Evolutionary conservation across 306 rosid species (phyloP).

Genomic region (Adenanthera pavonina): DNA sequence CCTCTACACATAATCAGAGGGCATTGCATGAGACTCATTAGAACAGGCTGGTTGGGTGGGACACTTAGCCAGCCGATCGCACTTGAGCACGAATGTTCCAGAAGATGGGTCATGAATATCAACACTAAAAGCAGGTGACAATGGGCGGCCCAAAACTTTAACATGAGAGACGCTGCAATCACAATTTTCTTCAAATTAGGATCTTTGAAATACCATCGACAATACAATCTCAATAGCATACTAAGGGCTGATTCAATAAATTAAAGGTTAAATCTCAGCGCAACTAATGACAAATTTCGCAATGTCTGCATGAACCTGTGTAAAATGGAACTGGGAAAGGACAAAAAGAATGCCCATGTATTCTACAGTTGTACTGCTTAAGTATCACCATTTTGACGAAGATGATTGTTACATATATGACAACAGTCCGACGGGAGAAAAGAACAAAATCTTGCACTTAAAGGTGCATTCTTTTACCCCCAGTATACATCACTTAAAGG

Average conservation of each 20-base stretch:
- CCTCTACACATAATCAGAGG: conserved; percentile 21
- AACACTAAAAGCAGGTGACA: conserved; percentile 68
- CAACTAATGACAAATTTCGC: background rate
- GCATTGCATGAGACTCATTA: conserved; percentile 28
- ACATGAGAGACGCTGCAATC: conserved; percentile 76
- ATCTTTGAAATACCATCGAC: conserved; percentile 22
- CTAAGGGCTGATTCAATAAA: background rate
- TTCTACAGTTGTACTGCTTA: background rate
- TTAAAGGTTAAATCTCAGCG: background rate
- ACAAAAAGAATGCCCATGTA: background rate
- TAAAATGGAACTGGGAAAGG: background rate
- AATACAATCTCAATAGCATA: conserved; percentile 1
- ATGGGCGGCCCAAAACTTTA: conserved; percentile 62
- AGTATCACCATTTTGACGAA: background rate
- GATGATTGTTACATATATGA: background rate
- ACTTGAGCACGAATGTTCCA: conserved; percentile 64
- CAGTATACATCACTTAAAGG: background rate
- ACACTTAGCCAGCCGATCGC: conserved; percentile 40
- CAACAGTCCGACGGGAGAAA: background rate
- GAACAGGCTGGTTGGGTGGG: conserved; percentile 38
- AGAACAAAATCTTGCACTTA: background rate
- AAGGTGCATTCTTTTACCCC: background rate
- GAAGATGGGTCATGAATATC: conserved; percentile 65
- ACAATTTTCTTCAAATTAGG: conserved; percentile 38
- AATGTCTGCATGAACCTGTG: background rate